phyloP scores from a whole-genome alignment of 345 rosid species.

The Physaria fendleri region DNA sequence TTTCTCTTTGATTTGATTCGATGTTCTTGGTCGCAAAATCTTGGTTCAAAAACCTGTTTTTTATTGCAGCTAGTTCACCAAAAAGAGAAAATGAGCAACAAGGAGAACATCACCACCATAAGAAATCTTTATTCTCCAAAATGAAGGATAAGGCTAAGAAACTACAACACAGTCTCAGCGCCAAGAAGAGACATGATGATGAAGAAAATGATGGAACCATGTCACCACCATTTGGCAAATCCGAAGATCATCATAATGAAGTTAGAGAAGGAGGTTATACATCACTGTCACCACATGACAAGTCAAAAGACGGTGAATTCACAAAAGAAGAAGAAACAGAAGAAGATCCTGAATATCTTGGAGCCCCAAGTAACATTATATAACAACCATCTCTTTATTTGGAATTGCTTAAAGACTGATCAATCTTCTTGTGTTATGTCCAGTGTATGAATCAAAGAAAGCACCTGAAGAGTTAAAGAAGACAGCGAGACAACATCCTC shows the following conservation, averaged over 20 bases:
- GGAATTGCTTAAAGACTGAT: not conserved
- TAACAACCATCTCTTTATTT: not conserved
- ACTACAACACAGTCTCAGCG: conserved; percentile 43
- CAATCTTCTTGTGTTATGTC: conserved; percentile 7
- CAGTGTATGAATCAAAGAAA: conserved; percentile 73
- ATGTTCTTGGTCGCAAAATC: not conserved
- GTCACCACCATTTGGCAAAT: conserved; percentile 39
- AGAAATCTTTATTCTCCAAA: conserved; percentile 61
- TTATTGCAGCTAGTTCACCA: conserved; percentile 24
- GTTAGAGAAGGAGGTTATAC: conserved; percentile 31
- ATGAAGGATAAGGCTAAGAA: conserved; percentile 66
- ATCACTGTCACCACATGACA: conserved; percentile 44
- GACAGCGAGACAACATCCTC: conserved; percentile 45
- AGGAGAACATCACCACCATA: conserved; percentile 38
- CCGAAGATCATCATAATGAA: conserved; percentile 39
- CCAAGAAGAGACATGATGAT: conserved; percentile 41
- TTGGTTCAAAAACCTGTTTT: not conserved
- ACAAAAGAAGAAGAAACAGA: conserved; percentile 34
- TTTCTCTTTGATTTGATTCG: not conserved
- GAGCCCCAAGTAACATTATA: conserved; percentile 61
- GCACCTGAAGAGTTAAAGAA: conserved; percentile 48
- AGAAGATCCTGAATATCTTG: conserved; percentile 59
- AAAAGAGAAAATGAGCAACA: conserved; percentile 37
- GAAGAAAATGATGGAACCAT: conserved; percentile 42
- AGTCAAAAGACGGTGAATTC: conserved; percentile 29